phyloP scores from a whole-genome alignment of 2,329 filamentous ascomycete species.

The Simplicillium sp. region DNA sequence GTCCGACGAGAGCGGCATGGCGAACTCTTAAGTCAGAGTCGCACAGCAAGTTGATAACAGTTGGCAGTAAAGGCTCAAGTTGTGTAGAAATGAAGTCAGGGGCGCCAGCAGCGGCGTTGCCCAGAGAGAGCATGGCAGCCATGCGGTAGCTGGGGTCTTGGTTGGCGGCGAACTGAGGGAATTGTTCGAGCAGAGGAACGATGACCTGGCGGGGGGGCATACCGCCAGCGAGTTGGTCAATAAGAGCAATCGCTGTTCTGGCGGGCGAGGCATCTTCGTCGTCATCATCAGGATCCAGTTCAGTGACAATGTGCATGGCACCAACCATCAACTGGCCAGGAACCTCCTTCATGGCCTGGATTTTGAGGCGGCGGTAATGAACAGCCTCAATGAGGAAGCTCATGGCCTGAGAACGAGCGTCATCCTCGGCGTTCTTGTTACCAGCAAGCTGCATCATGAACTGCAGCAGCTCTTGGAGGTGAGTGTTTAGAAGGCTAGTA shows the following conservation, averaged over 20 bases:
- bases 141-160: conserved; percentile 71
- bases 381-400: conserved; percentile 91
- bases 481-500: conserved; percentile 68
- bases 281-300: conserved; percentile 69
- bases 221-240: conserved; percentile 81
- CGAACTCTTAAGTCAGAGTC: conserved; percentile 80
- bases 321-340: conserved; percentile 81
- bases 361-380: conserved; percentile 88
- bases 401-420: conserved; percentile 80
- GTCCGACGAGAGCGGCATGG: conserved; percentile 75
- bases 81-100: conserved; percentile 97
- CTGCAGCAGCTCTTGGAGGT: conserved; percentile 81
- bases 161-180: conserved; percentile 71
- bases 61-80: conserved; percentile 74
- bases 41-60: conserved; percentile 72
- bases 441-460: conserved; percentile 88
- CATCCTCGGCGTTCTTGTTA: conserved; percentile 70
- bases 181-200: conserved; percentile 79
- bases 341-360: conserved; percentile 77
- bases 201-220: conserved; percentile 90
- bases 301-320: conserved; percentile 79
- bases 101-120: conserved; percentile 91
- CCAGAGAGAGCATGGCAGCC: conserved; percentile 83
- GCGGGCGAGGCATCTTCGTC: conserved; percentile 76
- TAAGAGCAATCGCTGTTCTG: conserved; percentile 72